These are phyloP conservation scores for Thielaviopsis punctulata DNA, from an alignment of 2,329 filamentous ascomycete species.

Conservation along the genomic window DNA sequence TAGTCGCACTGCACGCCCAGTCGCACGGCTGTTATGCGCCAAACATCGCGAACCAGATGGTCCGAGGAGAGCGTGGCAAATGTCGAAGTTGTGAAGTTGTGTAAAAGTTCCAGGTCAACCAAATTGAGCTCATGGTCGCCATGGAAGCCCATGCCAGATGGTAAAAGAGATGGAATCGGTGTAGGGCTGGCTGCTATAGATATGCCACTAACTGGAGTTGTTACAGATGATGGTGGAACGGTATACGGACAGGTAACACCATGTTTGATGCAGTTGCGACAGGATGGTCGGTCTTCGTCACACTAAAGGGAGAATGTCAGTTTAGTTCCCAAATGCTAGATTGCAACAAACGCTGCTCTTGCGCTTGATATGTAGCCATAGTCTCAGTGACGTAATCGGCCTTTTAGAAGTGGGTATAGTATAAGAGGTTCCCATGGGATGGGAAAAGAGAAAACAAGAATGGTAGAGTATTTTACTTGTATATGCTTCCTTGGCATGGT, in stretches of 20 bases:
- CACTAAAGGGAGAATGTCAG: constrained; percentile 14
- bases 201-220: constrained; percentile 1
- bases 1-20: constrained; percentile 29
- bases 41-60: constrained; percentile 24
- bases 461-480: neutral
- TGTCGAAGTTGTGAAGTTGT: constrained; percentile 34
- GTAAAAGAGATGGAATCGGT: neutral
- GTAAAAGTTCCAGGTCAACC: constrained; percentile 32
- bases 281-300: constrained; percentile 17
- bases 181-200: neutral
- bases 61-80: constrained; percentile 27
- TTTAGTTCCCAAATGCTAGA: neutral
- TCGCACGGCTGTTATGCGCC: constrained; percentile 29
- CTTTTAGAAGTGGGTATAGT: no score
- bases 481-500: neutral
- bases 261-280: constrained; percentile 17
- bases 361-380: no score
- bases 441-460: neutral
- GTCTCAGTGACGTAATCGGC: no score
- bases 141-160: constrained; percentile 1
- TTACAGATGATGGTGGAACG: constrained; percentile 8
- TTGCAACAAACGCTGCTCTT: neutral
- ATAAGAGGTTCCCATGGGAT: neutral
- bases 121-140: constrained; percentile 19
- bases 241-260: constrained; percentile 15